Evolutionary conservation across 2,329 filamentous ascomycete genomes (phyloP).

Genomic region (Trichoderma pleuroti): DNA sequence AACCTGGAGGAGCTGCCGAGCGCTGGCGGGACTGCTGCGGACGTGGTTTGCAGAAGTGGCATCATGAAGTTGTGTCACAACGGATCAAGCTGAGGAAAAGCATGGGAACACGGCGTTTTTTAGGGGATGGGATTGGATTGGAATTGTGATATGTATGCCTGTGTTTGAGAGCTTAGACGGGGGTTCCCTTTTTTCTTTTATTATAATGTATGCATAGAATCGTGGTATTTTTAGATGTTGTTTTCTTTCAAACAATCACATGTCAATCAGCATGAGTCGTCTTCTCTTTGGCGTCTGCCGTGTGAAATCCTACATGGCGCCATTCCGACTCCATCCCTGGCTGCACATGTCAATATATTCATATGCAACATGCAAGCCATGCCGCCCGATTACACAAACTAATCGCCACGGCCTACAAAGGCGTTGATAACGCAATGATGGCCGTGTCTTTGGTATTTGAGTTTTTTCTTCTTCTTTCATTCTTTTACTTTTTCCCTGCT

Average conservation of each 20-base stretch:
- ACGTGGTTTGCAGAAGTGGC: slow-evolving; percentile 88
- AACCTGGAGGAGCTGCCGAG: slow-evolving; percentile 87
- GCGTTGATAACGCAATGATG: not conserved
- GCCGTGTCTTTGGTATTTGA: not conserved
- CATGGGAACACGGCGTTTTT: not conserved
- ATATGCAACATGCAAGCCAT: not conserved
- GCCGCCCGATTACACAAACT: not conserved
- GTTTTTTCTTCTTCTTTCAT: not conserved
- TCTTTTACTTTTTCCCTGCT: not conserved
- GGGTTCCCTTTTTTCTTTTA: not conserved
- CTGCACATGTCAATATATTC: not conserved
- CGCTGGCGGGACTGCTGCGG: slow-evolving; percentile 76
- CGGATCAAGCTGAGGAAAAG: not conserved
- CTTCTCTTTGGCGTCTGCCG: not conserved
- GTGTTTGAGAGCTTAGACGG: not conserved
- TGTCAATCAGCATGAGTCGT: not conserved
- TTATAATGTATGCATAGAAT: not conserved
- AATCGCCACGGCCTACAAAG: not conserved
- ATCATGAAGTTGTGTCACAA: slow-evolving; percentile 29
- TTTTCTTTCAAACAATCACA: not conserved
- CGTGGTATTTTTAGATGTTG: not conserved
- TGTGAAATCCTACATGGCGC: not conserved
- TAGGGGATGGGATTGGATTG: not conserved
- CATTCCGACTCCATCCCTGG: not conserved
- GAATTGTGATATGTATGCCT: not conserved